phyloP scores from a whole-genome alignment of 2,329 filamentous ascomycete species.

The Colletotrichum sp. region DNA sequence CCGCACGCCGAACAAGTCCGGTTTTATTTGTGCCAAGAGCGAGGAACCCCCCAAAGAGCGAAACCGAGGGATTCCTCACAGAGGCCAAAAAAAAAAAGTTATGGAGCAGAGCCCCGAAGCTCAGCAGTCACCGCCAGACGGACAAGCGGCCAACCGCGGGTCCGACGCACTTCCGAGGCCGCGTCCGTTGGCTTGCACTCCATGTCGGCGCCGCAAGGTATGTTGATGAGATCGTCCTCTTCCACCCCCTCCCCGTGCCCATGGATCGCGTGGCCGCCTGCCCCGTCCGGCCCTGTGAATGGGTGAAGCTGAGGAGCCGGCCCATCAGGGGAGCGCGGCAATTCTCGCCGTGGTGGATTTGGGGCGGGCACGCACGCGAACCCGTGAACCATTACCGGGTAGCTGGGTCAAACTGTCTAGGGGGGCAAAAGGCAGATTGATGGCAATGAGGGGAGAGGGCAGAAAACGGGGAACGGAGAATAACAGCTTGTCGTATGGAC shows the following conservation, averaged over 20 bases:
- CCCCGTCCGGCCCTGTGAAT: neutral
- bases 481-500: neutral
- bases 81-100: neutral
- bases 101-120: slow-evolving; percentile 21
- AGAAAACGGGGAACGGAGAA: neutral
- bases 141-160: slow-evolving; percentile 17
- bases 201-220: slow-evolving; percentile 21
- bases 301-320: neutral
- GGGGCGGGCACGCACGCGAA: neutral
- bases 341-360: neutral
- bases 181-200: slow-evolving; percentile 20
- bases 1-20: neutral
- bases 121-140: slow-evolving; percentile 13
- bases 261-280: neutral
- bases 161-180: slow-evolving; percentile 21
- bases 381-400: neutral
- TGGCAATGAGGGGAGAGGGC: neutral
- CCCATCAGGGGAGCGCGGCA: neutral
- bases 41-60: neutral
- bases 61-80: neutral
- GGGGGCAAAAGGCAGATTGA: neutral
- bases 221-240: neutral
- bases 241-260: neutral
- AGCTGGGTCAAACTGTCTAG: neutral
- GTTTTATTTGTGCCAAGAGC: slow-evolving; percentile 1